These are phyloP conservation scores for Neobulgaria alba DNA, from an alignment of 2,329 filamentous ascomycete species.

Conservation along the genomic window DNA sequence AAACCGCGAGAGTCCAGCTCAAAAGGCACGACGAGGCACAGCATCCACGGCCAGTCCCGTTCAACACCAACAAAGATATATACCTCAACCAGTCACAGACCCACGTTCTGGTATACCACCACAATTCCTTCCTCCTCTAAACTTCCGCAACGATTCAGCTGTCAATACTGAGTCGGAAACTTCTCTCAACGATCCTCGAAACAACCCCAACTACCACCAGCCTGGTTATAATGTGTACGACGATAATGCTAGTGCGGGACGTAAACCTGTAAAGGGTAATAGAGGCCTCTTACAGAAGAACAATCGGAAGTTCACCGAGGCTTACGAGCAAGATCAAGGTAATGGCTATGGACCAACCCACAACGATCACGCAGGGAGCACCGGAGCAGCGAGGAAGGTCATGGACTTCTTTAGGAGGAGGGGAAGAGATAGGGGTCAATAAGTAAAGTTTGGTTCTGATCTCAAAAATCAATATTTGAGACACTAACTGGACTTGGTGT, in stretches of 20 bases:
- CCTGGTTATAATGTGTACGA: conserved; percentile 11
- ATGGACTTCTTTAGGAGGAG: conserved; percentile 97
- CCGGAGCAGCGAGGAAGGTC: conserved; percentile 78
- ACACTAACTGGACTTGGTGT: too few species aligned
- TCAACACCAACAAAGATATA: conserved; percentile 34
- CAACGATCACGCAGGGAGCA: conserved; percentile 66
- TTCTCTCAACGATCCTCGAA: conserved; percentile 12
- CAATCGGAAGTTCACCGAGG: conserved; percentile 78
- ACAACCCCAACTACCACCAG: background rate
- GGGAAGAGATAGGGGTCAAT: conserved; percentile 51
- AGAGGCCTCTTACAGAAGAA: conserved; percentile 67
- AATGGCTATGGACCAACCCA: conserved; percentile 45
- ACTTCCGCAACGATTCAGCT: conserved; percentile 23
- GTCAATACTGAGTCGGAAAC: conserved; percentile 26
- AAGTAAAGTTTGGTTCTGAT: too few species aligned
- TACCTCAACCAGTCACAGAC: conserved; percentile 29
- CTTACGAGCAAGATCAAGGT: conserved; percentile 59
- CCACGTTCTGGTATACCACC: conserved; percentile 16
- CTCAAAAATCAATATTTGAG: too few species aligned
- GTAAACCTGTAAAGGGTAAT: conserved; percentile 6
- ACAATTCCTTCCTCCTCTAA: conserved; percentile 23
- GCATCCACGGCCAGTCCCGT: conserved; percentile 32
- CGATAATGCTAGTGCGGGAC: conserved; percentile 8
- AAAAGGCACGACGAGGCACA: conserved; percentile 30
- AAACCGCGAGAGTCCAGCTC: conserved; percentile 18